A percentile compares a stretch with the other conserved stretches of the same genome.
Evolutionary conservation across 208 protist species (phyloP).

Genomic region (Trypanosoma lewisi): DNA sequence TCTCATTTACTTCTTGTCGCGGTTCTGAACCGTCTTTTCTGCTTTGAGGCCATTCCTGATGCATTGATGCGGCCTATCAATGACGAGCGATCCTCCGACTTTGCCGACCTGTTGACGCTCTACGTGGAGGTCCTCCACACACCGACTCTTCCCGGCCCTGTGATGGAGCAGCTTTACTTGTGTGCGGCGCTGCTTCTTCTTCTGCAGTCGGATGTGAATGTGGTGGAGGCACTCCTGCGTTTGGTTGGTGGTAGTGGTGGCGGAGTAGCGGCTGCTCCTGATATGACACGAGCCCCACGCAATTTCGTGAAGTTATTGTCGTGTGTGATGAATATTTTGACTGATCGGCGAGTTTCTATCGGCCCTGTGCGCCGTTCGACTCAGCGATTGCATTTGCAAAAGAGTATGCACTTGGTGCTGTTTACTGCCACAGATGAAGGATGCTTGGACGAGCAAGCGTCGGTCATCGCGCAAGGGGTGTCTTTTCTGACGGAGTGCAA

Average conservation of each 20-base stretch:
- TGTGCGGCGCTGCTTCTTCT: slow-evolving; percentile 48
- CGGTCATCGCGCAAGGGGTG: slow-evolving; percentile 33
- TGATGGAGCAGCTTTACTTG: slow-evolving; percentile 39
- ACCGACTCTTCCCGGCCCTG: slow-evolving; percentile 13
- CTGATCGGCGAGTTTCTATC: slow-evolving; percentile 53
- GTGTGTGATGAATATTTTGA: slow-evolving; percentile 46
- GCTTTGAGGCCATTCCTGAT: slow-evolving; percentile 40
- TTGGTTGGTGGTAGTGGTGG: slow-evolving; percentile 21
- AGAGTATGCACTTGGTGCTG: slow-evolving; percentile 30
- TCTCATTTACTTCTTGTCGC: slow-evolving; percentile 35
- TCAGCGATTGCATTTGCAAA: slow-evolving; percentile 53
- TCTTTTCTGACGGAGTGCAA: slow-evolving; percentile 49
- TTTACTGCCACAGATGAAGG: neutral
- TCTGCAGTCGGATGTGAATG: slow-evolving; percentile 23
- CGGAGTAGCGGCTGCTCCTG: no score
- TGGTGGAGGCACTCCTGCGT: slow-evolving; percentile 6
- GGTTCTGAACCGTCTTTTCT: slow-evolving; percentile 67
- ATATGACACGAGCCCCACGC: slow-evolving; percentile 8
- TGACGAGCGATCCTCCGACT: slow-evolving; percentile 35
- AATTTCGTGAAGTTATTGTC: slow-evolving; percentile 37
- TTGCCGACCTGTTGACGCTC: slow-evolving; percentile 45
- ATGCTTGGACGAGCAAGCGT: slow-evolving; percentile 14
- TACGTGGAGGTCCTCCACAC: slow-evolving; percentile 32
- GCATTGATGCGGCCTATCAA: slow-evolving; percentile 41
- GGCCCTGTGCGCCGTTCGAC: slow-evolving; percentile 59